Percentiles rank a stretch among this genome's conserved stretches.
Conservation (phyloP, 495 filamentous ascomycete species). For the Lasiosphaeris hirsuta region DNA sequence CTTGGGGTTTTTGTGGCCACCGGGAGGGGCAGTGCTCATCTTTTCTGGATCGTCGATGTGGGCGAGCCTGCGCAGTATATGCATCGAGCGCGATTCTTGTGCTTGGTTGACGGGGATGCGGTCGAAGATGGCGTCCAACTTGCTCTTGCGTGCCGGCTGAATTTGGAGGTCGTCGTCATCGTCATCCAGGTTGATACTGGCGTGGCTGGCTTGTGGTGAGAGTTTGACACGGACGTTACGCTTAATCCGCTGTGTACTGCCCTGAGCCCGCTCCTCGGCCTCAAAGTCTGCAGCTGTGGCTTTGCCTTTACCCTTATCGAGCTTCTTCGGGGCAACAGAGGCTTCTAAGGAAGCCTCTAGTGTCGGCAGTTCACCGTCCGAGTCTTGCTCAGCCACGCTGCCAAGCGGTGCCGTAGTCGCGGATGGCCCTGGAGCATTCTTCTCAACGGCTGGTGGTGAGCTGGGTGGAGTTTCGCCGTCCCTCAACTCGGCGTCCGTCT, state of each 20-base stretch:
- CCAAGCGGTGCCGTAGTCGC: background rate
- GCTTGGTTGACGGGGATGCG: constrained; percentile 55
- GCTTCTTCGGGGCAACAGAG: constrained; percentile 20
- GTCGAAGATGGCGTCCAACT: constrained; percentile 62
- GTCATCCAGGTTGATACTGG: constrained; percentile 31
- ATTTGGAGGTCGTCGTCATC: constrained; percentile 42
- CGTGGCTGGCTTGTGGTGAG: constrained; percentile 24
- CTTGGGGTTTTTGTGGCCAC: constrained; percentile 29
- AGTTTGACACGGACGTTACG: constrained; percentile 44
- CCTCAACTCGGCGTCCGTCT: constrained; percentile 38
- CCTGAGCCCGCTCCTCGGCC: constrained; percentile 9
- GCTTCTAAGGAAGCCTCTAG: constrained; percentile 27
- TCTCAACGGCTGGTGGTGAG: constrained; percentile 37
- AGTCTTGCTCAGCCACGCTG: constrained; percentile 17
- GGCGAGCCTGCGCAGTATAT: constrained; percentile 67
- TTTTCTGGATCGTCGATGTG: constrained; percentile 60
- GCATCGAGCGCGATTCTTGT: constrained; percentile 62
- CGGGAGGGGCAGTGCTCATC: constrained; percentile 13
- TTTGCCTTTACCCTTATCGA: constrained; percentile 58
- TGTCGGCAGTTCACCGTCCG: constrained; percentile 30
- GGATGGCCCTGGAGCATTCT: constrained; percentile 7
- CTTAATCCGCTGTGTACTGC: constrained; percentile 20
- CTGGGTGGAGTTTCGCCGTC: constrained; percentile 52
- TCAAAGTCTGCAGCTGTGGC: constrained; percentile 32
- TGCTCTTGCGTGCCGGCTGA: constrained; percentile 32